A percentile compares a stretch with the other conserved stretches of the same genome.
These are phyloP conservation scores for Acanthochlamys bracteata DNA, from an alignment of 106 monocot genomes.

Conservation along the genomic window DNA sequence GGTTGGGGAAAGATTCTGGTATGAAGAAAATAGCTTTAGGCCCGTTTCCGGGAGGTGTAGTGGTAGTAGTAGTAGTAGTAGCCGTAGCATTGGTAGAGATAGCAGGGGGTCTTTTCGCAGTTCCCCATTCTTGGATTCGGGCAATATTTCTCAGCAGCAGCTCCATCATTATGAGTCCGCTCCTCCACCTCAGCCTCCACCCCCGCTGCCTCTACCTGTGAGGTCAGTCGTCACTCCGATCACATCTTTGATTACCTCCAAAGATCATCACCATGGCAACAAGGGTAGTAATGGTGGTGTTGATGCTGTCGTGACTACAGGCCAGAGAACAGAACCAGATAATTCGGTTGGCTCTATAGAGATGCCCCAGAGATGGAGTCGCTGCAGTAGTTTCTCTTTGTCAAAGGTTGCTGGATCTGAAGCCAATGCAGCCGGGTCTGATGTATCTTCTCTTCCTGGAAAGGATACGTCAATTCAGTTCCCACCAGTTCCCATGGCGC, in stretches of 20 bases:
- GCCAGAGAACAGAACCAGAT: slow-evolving; percentile 32
- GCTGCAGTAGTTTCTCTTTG: slow-evolving; percentile 25
- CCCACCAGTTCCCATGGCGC: slow-evolving; percentile 15
- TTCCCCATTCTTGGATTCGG: slow-evolving; percentile 42
- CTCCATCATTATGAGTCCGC: slow-evolving; percentile 4
- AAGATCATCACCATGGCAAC: slow-evolving; percentile 23
- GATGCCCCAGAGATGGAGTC: slow-evolving; percentile 58
- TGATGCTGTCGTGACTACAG: slow-evolving; percentile 24
- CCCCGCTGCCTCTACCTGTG: slow-evolving; percentile 13
- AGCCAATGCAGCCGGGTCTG: slow-evolving; percentile 26
- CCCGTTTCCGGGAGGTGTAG: slow-evolving; percentile 32
- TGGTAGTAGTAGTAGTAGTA: slow-evolving; percentile 12
- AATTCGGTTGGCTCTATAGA: slow-evolving; percentile 34
- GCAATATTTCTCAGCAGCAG: slow-evolving; percentile 18
- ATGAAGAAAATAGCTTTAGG: slow-evolving; percentile 44
- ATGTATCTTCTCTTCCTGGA: slow-evolving; percentile 20
- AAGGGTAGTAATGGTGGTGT: slow-evolving; percentile 15
- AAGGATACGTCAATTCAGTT: slow-evolving; percentile 37
- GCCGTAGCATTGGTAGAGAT: slow-evolving; percentile 19
- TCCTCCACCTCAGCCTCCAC: not conserved
- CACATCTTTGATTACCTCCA: slow-evolving; percentile 18
- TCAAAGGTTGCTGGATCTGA: slow-evolving; percentile 22
- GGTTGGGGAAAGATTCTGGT: slow-evolving; percentile 34
- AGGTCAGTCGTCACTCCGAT: slow-evolving; percentile 59
- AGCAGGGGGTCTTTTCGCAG: slow-evolving; percentile 33